A percentile compares a stretch with the other conserved stretches of the same genome.
phyloP scores from a whole-genome alignment of 768 basidiomycete genomes.

The Dacryopinax spathularia region DNA sequence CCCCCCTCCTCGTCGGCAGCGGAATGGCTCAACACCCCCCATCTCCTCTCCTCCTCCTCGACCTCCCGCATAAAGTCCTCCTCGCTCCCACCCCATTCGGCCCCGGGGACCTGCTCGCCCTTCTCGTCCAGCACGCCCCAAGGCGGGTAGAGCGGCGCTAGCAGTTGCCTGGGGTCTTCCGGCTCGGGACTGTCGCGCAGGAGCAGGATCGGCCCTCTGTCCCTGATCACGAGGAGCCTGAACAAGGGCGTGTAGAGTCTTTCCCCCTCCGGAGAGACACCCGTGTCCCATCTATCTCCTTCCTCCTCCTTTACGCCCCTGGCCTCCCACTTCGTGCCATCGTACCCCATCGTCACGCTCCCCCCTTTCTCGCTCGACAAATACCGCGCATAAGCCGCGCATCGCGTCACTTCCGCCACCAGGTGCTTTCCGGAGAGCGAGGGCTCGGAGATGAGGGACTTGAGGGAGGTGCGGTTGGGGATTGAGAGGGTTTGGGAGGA shows the following conservation, averaged over 20 bases:
- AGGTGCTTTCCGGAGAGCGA: not conserved
- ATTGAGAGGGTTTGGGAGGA: not conserved
- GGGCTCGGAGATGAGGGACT: not conserved
- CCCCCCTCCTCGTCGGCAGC: not conserved
- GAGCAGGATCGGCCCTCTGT: not conserved
- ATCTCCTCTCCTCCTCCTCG: not conserved
- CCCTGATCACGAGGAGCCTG: not conserved
- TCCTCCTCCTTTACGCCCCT: not conserved
- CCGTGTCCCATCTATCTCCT: not conserved
- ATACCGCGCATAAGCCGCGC: not conserved
- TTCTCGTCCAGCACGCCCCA: not conserved
- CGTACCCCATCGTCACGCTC: not conserved
- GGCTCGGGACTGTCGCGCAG: not conserved
- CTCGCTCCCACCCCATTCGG: not conserved
- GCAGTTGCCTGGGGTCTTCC: not conserved
- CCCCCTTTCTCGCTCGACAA: not conserved
- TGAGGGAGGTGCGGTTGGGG: not conserved
- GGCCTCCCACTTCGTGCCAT: not conserved
- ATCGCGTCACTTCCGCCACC: not conserved
- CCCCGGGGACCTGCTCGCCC: not conserved
- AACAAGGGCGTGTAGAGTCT: not conserved
- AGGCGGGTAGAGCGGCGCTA: not conserved
- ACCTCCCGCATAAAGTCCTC: not conserved
- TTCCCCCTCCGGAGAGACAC: not conserved
- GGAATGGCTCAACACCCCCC: too few relatives aligned